phyloP scores from a whole-genome alignment of 78 protist genomes.

The Salpingoeca rosetta region DNA sequence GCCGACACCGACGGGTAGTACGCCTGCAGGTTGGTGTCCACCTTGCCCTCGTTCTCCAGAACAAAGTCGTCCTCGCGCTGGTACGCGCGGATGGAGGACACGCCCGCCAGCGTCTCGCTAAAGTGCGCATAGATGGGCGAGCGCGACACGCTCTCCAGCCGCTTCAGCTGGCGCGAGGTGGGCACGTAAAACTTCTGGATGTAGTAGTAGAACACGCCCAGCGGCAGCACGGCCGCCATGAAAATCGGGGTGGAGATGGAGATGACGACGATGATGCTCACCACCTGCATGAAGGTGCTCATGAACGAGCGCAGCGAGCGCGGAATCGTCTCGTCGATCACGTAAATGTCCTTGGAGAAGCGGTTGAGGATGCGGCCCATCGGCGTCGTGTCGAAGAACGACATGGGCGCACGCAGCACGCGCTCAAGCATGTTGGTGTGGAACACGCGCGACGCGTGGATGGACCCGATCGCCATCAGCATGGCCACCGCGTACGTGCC shows the following conservation, averaged over 20 bases:
- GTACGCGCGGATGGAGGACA: slow-evolving; percentile 34
- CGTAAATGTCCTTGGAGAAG: slow-evolving; percentile 68
- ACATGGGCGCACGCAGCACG: slow-evolving; percentile 56
- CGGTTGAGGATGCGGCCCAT: slow-evolving; percentile 92
- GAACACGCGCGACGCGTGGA: background rate
- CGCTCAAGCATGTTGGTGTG: background rate
- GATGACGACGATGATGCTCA: slow-evolving; percentile 34
- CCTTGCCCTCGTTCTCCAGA: background rate
- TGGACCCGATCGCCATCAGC: background rate
- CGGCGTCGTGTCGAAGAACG: slow-evolving; percentile 96
- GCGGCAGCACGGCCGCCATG: slow-evolving; percentile 35
- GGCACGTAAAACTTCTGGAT: slow-evolving; percentile 34
- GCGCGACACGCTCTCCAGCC: slow-evolving; percentile 57
- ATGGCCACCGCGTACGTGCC: background rate
- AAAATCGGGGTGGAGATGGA: slow-evolving; percentile 46
- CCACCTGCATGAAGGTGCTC: slow-evolving; percentile 7
- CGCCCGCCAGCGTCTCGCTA: slow-evolving; percentile 44
- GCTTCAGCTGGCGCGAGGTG: slow-evolving; percentile 58
- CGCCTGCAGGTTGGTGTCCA: slow-evolving; percentile 12
- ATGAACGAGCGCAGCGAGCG: slow-evolving; percentile 8
- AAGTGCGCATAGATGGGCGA: slow-evolving; percentile 70
- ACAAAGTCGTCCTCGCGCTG: background rate
- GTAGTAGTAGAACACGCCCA: slow-evolving; percentile 28
- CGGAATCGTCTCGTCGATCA: slow-evolving; percentile 38
- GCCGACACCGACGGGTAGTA: slow-evolving; percentile 20